These are phyloP conservation scores for Zygotorulaspora florentina DNA, from an alignment of 805 yeast species.

Conservation along the genomic window DNA sequence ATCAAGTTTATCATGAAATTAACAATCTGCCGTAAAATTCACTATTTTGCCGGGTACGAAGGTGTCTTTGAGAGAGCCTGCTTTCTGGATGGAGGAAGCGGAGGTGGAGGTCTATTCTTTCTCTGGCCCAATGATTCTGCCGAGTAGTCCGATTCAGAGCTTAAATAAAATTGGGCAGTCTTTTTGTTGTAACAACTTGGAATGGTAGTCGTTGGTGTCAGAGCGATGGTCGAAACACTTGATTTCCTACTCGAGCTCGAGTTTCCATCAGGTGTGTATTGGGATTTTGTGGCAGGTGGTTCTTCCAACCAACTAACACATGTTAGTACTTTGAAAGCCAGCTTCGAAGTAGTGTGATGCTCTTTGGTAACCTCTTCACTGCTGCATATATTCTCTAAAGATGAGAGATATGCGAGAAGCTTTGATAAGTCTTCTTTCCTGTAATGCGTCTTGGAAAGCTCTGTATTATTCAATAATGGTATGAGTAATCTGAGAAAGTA, in stretches of 20 bases:
- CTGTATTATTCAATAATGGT: constrained; percentile 66
- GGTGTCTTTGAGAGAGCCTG: constrained; percentile 7
- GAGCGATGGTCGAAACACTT: constrained; percentile 20
- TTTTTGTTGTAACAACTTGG: constrained; percentile 3
- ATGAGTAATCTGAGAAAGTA: constrained; percentile 70
- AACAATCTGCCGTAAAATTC: not conserved
- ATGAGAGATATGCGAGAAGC: constrained; percentile 46
- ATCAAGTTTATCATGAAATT: not conserved
- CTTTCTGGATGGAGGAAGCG: constrained; percentile 38
- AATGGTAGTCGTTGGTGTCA: constrained; percentile 13
- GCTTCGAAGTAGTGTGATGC: constrained; percentile 38
- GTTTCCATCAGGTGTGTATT: constrained; percentile 9
- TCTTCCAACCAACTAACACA: constrained; percentile 34
- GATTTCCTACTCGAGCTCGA: constrained; percentile 26
- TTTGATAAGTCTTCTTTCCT: constrained; percentile 51
- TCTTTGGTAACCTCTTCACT: constrained; percentile 21
- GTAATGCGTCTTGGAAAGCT: constrained; percentile 52
- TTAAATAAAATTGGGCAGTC: constrained; percentile 10
- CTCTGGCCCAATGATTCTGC: constrained; percentile 36
- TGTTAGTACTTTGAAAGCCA: constrained; percentile 39
- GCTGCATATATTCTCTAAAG: constrained; percentile 26
- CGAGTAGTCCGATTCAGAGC: constrained; percentile 25
- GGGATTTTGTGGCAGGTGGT: not conserved
- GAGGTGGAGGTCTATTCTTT: constrained; percentile 37
- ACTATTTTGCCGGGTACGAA: not conserved